Evolutionary conservation across 192 early-diverging fungal species (phyloP), one percentile per base, ranked within the genome.

Genomic region (Umbelopsis ramanniana): DNA sequence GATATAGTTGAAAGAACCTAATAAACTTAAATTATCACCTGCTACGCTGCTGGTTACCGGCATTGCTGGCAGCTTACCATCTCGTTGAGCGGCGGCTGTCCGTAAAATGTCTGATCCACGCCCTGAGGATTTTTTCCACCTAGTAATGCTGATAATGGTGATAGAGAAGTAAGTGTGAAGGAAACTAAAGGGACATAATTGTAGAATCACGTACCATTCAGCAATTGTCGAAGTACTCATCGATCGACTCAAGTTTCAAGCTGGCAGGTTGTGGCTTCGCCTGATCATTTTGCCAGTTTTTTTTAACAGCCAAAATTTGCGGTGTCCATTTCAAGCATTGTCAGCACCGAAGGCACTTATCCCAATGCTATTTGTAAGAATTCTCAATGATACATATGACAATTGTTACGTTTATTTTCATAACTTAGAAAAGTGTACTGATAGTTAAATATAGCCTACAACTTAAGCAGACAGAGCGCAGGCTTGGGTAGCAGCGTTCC

Each of bases 401-500:
- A 43, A 6, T 43, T 43, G 6, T 43, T 43, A 6, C 17, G 26
- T 37, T 63, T 60, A 14, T 35, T 35, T 63, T 22, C 24, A 63
- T 35, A 63, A 37, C 12, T 35, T 19, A 63, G 37, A 14, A 63
- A 19, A 3, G 4, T 63, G 57, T 50, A 43, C 40, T 50, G 7
- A 17, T 15, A 3, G 15, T n/a, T 50, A 24, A 33, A 29, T 15
- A 23, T 57, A 57, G 26, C 29, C 15, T 15, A 29, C 57, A 35
- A 37, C 7, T 63, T 37, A 63, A 63, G 57, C 57, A 35, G 57
- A 63, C 33, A 63, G 37, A 35, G 57, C 57, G 23, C 71, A 72
- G 50, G 35, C 38, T 43, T 72, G 71, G 9, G 52, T 72, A 6
- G 7, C 21, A 17, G 71, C 71, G 23, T 80, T 74, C 76, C 77